Base-by-base conservation (phyloP, 140 eudicot species). In the Anethum foeniculum region DNA sequence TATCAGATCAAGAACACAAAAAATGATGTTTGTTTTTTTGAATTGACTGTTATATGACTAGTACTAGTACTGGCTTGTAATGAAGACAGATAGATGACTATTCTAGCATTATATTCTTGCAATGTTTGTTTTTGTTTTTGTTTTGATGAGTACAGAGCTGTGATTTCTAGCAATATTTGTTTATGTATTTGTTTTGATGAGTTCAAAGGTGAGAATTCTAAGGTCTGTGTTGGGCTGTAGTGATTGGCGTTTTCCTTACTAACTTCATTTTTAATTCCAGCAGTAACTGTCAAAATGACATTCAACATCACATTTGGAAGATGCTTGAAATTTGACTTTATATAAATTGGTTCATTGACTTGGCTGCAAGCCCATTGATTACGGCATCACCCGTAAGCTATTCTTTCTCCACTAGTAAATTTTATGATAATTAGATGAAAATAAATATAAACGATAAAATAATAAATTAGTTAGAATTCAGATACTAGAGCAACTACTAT, bases 181-280 rank as follows among this genome's bases (percentile, higher is more conserved):
- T 32, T 27, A 41, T 56, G 39, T 69, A 23, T 32, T 39, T 78
- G 9, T 36, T 78, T 38, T 60, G 58, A 60, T 13, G 75, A 78
- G 25, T 78, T 36, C 52, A 65, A 60, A 78, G 39, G 16, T 38
- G 27, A 54, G 71, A 77, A 51, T 54, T 43, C 3, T 32, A 78
- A 79, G 58, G 75, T 64, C 11, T 54, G 65, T 79, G 19, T 64
- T 79, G 58, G 81, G 81, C 8, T 39, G 4, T 4, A 62, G 81
- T 62, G 43, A 41, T 34, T 41, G 81, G 49, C 44, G 16, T 47
- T 76, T 21, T 12, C 0, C 11, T n/a, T 62, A 1, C 5, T 12
- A 43, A 16, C 23, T 75, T 44, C 5, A 18, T 48, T 76, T 47
- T n/a, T 12, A 47, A 1, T 79, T 28, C 27, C 25, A 79, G 27